These are phyloP conservation scores for Claviceps sorghi DNA, from an alignment of 2,329 filamentous ascomycete genomes.

Conservation along the genomic window DNA sequence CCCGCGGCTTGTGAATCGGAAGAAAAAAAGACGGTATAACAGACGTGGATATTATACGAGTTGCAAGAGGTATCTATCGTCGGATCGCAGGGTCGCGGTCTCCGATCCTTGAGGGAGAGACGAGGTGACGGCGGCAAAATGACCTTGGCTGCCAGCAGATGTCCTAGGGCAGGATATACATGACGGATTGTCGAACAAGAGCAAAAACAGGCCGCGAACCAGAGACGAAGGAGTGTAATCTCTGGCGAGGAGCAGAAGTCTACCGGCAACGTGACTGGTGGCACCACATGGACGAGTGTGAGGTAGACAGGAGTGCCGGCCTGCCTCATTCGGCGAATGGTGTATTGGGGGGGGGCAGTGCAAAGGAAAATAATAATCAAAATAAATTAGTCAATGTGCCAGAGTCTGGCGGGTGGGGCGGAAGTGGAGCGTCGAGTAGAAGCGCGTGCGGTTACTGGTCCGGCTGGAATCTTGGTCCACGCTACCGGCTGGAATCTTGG, in stretches of 20 bases:
- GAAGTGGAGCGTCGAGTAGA: background rate
- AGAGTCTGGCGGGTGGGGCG: background rate
- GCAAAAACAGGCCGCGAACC: background rate
- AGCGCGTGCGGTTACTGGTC: background rate
- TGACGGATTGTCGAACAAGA: background rate
- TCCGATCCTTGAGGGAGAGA: background rate
- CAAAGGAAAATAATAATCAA: conserved; percentile 3
- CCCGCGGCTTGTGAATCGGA: background rate
- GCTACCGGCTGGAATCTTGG: background rate
- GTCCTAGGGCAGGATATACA: background rate
- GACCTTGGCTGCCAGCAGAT: background rate
- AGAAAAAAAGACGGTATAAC: background rate
- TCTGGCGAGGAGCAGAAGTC: background rate
- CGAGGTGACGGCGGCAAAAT: background rate
- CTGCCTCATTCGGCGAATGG: background rate
- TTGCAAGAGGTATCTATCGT: background rate
- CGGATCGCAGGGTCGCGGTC: background rate
- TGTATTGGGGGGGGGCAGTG: conserved; percentile 2
- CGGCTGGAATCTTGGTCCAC: background rate
- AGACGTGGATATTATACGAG: background rate
- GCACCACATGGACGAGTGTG: background rate
- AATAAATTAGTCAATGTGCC: background rate
- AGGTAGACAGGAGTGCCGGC: background rate
- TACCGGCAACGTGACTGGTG: background rate
- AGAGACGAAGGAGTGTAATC: background rate